Conservation (phyloP, 208 protist species). For the Crithidia acanthocephali region DNA sequence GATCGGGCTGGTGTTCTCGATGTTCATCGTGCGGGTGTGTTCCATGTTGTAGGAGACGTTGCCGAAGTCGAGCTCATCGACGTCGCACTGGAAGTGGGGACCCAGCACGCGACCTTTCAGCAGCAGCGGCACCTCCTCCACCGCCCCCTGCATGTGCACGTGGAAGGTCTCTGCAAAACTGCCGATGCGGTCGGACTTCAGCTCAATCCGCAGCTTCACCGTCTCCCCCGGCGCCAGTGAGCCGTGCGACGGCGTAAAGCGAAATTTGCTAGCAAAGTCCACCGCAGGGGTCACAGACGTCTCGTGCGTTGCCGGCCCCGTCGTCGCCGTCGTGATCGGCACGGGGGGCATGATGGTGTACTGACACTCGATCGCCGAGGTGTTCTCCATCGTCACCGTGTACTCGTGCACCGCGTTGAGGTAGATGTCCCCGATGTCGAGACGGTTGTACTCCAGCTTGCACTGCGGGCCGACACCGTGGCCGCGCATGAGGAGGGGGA, state of each 20-base stretch:
- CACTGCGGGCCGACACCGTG: slow-evolving; percentile 90
- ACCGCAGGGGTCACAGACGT: neutral
- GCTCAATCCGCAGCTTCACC: slow-evolving; percentile 69
- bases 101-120: slow-evolving; percentile 93
- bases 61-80: slow-evolving; percentile 93
- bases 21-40: slow-evolving; percentile 64
- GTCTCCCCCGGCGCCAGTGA: slow-evolving; percentile 68
- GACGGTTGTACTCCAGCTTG: slow-evolving; percentile 82
- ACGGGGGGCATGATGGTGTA: slow-evolving; percentile 77
- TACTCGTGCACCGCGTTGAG: slow-evolving; percentile 94
- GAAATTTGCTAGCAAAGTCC: slow-evolving; percentile 60
- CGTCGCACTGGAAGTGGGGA: slow-evolving; percentile 94
- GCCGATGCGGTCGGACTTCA: slow-evolving; percentile 91
- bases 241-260: slow-evolving; percentile 80
- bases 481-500: slow-evolving; percentile 87
- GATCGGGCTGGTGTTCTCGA: slow-evolving; percentile 95
- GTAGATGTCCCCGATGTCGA: slow-evolving; percentile 96
- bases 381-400: slow-evolving; percentile 90
- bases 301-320: neutral
- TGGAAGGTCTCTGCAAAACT: slow-evolving; percentile 89
- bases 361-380: slow-evolving; percentile 88
- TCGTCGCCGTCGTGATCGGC: neutral
- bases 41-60: slow-evolving; percentile 94
- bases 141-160: slow-evolving; percentile 85
- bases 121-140: slow-evolving; percentile 76